phyloP scores from a whole-genome alignment of 441 rosid genomes.

The Bruguiera hainesii region DNA sequence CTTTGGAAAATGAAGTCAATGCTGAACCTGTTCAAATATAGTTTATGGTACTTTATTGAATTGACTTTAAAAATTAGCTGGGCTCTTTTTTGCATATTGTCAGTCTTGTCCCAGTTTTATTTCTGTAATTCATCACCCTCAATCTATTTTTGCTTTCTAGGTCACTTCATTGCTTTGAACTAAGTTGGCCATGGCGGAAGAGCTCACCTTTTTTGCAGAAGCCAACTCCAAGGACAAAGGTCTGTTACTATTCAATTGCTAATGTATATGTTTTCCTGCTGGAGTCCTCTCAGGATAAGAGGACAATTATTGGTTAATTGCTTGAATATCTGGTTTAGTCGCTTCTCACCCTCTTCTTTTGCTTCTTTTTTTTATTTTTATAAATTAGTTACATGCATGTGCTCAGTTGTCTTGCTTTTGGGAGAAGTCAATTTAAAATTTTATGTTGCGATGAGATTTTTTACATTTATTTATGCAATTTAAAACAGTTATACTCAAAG shows the following conservation, averaged over 20 bases:
- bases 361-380: too few relatives aligned
- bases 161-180: slow-evolving; percentile 92
- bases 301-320: background rate
- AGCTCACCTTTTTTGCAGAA: slow-evolving; percentile 65
- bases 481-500: background rate
- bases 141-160: slow-evolving; percentile 35
- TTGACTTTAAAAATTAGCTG: background rate
- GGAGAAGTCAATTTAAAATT: too few relatives aligned
- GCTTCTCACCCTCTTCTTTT: too few relatives aligned
- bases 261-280: slow-evolving; percentile 3
- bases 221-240: slow-evolving; percentile 76
- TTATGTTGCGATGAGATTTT: too few relatives aligned
- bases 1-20: background rate
- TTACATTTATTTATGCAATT: too few relatives aligned
- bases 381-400: too few relatives aligned
- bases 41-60: background rate
- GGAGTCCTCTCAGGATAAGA: background rate
- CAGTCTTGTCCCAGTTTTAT: background rate
- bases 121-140: background rate
- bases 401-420: too few relatives aligned
- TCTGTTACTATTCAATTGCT: slow-evolving; percentile 24
- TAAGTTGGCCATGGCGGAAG: slow-evolving; percentile 93
- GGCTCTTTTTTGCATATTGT: background rate
- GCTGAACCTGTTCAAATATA: background rate
- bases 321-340: background rate